A percentile compares a stretch with the other conserved stretches of the same genome.
These are phyloP conservation scores for Toxicodendron radicans DNA, from an alignment of 345 rosid genomes.

Conservation along the genomic window DNA sequence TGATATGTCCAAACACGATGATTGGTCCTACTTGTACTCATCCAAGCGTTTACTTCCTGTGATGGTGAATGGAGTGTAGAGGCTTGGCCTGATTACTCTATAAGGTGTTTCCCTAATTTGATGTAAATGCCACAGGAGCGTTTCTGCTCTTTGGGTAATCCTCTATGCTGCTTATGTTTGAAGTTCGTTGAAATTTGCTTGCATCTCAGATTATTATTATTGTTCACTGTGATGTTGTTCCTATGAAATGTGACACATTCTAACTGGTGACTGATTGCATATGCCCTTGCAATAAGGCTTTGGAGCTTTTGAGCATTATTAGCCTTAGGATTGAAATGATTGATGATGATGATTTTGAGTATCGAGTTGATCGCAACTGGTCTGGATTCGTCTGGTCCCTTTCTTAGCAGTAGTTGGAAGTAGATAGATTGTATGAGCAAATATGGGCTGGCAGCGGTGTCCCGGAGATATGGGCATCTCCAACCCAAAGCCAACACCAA, in stretches of 20 bases:
- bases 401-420: background rate
- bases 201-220: background rate
- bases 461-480: too few species aligned
- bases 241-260: background rate
- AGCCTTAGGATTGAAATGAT: background rate
- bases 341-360: background rate
- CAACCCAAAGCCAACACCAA: too few species aligned
- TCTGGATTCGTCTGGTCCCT: too few species aligned
- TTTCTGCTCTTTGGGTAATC: slow-evolving; percentile 3
- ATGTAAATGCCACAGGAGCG: slow-evolving; percentile 16
- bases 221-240: background rate
- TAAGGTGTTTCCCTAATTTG: background rate
- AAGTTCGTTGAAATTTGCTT: background rate
- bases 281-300: too few species aligned
- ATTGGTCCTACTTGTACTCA: slow-evolving; percentile 10
- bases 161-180: background rate
- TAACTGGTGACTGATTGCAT: background rate
- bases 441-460: background rate
- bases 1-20: slow-evolving; percentile 3
- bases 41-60: slow-evolving; percentile 2
- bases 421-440: slow-evolving; percentile 19
- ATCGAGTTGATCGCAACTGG: too few species aligned
- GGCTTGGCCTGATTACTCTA: slow-evolving; percentile 8
- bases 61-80: slow-evolving; percentile 10
- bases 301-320: background rate